phyloP scores from a whole-genome alignment of 805 yeast genomes.

The Metschnikowia santaceciliae region DNA sequence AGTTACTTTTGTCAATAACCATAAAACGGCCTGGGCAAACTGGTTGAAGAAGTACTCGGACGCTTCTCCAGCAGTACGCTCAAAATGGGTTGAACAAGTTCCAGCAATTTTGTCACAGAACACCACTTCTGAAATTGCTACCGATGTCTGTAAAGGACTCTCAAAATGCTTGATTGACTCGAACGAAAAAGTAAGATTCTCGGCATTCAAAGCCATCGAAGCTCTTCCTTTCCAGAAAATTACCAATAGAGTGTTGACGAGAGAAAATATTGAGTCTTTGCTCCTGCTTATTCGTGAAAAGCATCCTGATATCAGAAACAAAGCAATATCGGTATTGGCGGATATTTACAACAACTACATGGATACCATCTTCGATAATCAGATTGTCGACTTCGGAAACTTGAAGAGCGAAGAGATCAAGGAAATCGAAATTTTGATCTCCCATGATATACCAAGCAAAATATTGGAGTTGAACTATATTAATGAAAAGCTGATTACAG shows the following conservation, averaged over 20 bases:
- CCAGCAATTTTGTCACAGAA: constrained; percentile 44
- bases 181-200: constrained; percentile 66
- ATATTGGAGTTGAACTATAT: constrained; percentile 67
- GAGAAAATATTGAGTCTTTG: constrained; percentile 49
- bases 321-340: constrained; percentile 53
- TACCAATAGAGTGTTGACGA: constrained; percentile 44
- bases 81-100: constrained; percentile 63
- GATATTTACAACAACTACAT: constrained; percentile 50
- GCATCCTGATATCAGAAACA: constrained; percentile 57
- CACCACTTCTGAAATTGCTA: constrained; percentile 45
- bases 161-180: constrained; percentile 69
- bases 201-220: constrained; percentile 52
- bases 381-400: constrained; percentile 30
- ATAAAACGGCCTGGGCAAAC: constrained; percentile 55
- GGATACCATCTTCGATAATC: constrained; percentile 13
- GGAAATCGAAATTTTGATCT: constrained; percentile 29
- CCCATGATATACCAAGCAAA: constrained; percentile 56
- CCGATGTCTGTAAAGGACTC: constrained; percentile 44
- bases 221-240: constrained; percentile 45
- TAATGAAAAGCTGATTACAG: constrained; percentile 63
- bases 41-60: constrained; percentile 81
- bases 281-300: constrained; percentile 69
- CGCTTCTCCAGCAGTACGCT: constrained; percentile 57
- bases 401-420: constrained; percentile 21
- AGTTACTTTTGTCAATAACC: constrained; percentile 54